These are phyloP conservation scores for Apiospora hydei DNA, from an alignment of 2,329 filamentous ascomycete genomes.

Conservation along the genomic window DNA sequence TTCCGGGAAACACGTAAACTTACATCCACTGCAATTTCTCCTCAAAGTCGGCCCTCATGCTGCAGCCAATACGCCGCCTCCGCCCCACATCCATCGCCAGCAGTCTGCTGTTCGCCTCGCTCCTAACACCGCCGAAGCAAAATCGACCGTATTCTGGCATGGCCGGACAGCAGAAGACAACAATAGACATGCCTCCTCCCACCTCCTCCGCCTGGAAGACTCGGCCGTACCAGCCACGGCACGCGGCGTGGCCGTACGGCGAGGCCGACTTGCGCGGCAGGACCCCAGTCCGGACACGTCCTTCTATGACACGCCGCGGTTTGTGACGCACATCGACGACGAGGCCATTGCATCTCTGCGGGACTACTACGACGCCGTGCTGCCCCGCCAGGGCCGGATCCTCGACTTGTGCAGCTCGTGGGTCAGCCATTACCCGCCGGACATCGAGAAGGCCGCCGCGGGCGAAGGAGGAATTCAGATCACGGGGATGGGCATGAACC, in stretches of 20 bases:
- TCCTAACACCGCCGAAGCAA: neutral
- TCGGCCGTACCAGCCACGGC: conserved; percentile 18
- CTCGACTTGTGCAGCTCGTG: conserved; percentile 26
- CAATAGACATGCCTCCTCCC: neutral
- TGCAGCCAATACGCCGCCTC: neutral
- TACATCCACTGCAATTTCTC: neutral
- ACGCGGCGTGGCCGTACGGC: conserved; percentile 23
- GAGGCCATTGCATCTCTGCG: conserved; percentile 18
- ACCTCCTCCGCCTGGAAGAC: neutral
- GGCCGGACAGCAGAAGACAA: neutral
- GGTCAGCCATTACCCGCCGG: conserved; percentile 25
- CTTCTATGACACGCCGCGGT: conserved; percentile 22
- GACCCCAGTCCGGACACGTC: neutral
- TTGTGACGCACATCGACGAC: conserved; percentile 27
- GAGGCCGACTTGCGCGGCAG: conserved; percentile 23
- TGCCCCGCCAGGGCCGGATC: conserved; percentile 23
- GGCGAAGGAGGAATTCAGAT: conserved; percentile 1
- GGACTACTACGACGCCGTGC: conserved; percentile 22
- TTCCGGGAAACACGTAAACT: neutral
- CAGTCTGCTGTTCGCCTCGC: neutral
- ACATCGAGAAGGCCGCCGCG: conserved; percentile 17
- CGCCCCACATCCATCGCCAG: neutral
- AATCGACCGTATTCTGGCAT: neutral
- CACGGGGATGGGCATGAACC: conserved; percentile 26
- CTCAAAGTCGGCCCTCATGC: neutral